These are phyloP conservation scores for Linaria vulgaris DNA, from an alignment of 257 asterid species.

Conservation along the genomic window DNA sequence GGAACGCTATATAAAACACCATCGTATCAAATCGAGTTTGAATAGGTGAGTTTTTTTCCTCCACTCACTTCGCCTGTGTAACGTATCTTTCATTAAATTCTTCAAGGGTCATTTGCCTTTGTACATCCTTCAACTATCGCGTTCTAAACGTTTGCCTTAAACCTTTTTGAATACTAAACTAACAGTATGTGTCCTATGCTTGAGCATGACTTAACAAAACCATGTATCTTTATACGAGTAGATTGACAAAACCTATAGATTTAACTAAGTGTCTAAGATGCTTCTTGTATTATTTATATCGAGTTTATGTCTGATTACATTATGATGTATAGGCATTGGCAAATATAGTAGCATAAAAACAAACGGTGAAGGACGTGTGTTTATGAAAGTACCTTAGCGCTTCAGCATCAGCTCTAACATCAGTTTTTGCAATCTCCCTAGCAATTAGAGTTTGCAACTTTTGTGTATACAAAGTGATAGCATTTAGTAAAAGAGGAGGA, in stretches of 20 bases:
- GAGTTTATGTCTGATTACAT: conserved; percentile 1
- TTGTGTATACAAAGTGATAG: conserved; percentile 77
- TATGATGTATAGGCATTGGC: conserved; percentile 8
- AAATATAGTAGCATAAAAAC: conserved; percentile 9
- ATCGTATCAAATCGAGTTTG: no score
- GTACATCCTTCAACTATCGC: no score
- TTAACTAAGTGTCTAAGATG: neutral
- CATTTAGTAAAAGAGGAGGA: conserved; percentile 88
- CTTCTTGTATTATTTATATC: neutral
- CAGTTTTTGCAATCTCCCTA: conserved; percentile 78
- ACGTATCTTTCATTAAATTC: no score
- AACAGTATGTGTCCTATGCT: no score
- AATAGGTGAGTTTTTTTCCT: no score
- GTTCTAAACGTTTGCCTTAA: no score
- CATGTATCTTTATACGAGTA: neutral
- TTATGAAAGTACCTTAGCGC: conserved; percentile 62
- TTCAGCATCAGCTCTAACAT: conserved; percentile 96
- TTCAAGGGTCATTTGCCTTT: no score
- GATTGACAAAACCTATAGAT: neutral
- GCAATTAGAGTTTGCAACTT: conserved; percentile 60
- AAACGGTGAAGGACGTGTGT: conserved; percentile 4
- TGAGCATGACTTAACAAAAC: neutral
- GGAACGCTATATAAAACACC: no score
- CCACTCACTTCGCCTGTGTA: no score
- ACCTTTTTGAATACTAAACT: no score